Conservation (phyloP, 208 protist genomes). For the Tritrichomonas musculus region DNA sequence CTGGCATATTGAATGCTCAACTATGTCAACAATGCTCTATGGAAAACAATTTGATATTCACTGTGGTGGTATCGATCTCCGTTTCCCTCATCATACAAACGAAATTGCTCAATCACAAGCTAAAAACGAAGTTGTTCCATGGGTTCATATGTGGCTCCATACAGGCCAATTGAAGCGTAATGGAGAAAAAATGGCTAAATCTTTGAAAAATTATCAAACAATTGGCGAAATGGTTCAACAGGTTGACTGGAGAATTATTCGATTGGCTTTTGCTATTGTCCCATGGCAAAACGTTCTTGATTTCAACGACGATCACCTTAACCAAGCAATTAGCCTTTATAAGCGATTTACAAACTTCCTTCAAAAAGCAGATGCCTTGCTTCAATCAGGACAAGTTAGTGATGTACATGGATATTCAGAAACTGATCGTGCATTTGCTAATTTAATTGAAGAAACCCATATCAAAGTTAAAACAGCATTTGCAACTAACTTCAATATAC, state of each 20-base stretch:
- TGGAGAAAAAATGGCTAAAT: slow-evolving; percentile 66
- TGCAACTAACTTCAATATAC: neutral
- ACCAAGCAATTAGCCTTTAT: neutral
- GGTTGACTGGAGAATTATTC: neutral
- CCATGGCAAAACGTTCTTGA: neutral
- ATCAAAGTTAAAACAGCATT: neutral
- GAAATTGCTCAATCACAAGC: slow-evolving; percentile 63
- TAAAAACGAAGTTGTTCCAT: slow-evolving; percentile 30
- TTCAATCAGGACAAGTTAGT: too few species aligned
- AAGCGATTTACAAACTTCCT: neutral
- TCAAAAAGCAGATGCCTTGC: neutral
- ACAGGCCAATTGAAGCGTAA: slow-evolving; percentile 49
- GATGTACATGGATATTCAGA: neutral
- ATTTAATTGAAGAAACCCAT: neutral
- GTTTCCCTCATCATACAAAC: slow-evolving; percentile 71
- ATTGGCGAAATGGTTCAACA: slow-evolving; percentile 41
- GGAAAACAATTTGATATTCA: slow-evolving; percentile 60
- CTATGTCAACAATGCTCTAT: slow-evolving; percentile 51
- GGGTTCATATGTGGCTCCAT: slow-evolving; percentile 60
- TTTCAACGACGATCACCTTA: neutral
- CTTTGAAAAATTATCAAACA: slow-evolving; percentile 67
- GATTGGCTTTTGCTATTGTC: neutral
- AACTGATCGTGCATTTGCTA: neutral
- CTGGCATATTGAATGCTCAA: slow-evolving; percentile 70
- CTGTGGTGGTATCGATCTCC: slow-evolving; percentile 61